Base-by-base conservation (phyloP, 441 rosid genomes). In the Populus hybrid region DNA sequence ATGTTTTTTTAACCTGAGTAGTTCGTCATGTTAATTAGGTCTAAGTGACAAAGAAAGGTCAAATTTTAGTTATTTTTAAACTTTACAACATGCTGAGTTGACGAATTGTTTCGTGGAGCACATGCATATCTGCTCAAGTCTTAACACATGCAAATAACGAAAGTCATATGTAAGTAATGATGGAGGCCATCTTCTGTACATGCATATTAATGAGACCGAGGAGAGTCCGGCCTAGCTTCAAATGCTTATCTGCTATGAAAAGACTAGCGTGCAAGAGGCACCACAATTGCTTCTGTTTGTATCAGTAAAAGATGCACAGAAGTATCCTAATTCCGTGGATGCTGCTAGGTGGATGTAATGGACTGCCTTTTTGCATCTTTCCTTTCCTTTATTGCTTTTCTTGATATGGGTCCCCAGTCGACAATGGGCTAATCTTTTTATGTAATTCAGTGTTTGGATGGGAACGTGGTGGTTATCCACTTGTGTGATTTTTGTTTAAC, bases 371-470 rank as follows among this genome's bases (percentile, higher is more conserved):
- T n/a, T n/a, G n/a, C 23, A 23, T 23, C 23, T 14, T 45, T 4
- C 20, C 56, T 45, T 45, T 2, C 56, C 14, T 4, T 23, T 4
- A 12, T 45, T 14, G 56, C 18, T 45, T 45, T 45, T 45, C 56
- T 14, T n/a, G 64, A n/a, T 2, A 7, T n/a, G 64, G 63, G 65
- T 63, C 65, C 65, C 65, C 65, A 9, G 28, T 23, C 10, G 28
- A 11, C 65, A 53, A 53, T 0, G 6, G 3, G 61, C 61, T 59
- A n/a, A 9, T 61, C 26, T 61, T n/a, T 21, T 4, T 8, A 21
- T n/a, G 71, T 31, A 7, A 31, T 2, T 68, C 45, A 5, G 67
- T 76, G 74, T 38, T 69, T 69, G 42, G 68, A 69, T 76, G 56
- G 6, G 56, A 68, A 35, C 59, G 23, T 9, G 67, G 33, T 36